Base-by-base conservation (phyloP, 2,329 filamentous ascomycete genomes). In the Rutstroemia sp. region DNA sequence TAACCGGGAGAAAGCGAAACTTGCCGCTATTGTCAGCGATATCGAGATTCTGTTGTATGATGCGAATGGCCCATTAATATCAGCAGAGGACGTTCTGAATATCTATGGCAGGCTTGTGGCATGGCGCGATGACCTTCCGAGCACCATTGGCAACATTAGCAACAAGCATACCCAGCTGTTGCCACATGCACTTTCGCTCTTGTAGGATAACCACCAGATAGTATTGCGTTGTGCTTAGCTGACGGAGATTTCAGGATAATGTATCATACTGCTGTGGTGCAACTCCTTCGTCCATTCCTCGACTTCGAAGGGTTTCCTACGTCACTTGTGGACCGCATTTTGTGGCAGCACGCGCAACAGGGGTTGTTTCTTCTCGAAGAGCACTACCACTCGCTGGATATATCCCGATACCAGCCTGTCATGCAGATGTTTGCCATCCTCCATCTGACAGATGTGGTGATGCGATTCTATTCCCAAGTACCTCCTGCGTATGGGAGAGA, bases 361-460 rank as follows among this genome's bases (percentile, higher is more conserved):
- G 70, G 69, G 2, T 54, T 72, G 14, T 60, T 60, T 42, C 62
- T 71, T n/a, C 59, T 71, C 9, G 61, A 66, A 9, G 59, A 62
- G 18, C 58, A 64, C 45, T 71, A 70, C 59, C 57, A 59, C 9
- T 56, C 56, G 5, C 59, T 63, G 10, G 71, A 67, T 53, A 63
- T 62, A 1, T 67, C 64, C 52, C 63, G 63, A 21, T 70, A 70
- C 54, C 68, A 71, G 44, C 64, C 67, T 2, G 65, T 67, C 1
- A 54, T 70, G 16, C 70, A 72, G 51, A 67, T 70, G 58, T 70
- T 71, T 58, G 60, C 63, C 21, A 18, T 67, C 30, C 61, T 71
- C 3, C 67, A 71, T 46, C 53, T 71, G 21, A 63, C 62, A 10
- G 68, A 71, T 49, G 50, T 65, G 7, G 49, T 70, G 25, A 58